Evolutionary conservation across 225 moss, liverwort and hornwort genomes (phyloP).

Genomic region (Pseudoscleropodium purum): DNA sequence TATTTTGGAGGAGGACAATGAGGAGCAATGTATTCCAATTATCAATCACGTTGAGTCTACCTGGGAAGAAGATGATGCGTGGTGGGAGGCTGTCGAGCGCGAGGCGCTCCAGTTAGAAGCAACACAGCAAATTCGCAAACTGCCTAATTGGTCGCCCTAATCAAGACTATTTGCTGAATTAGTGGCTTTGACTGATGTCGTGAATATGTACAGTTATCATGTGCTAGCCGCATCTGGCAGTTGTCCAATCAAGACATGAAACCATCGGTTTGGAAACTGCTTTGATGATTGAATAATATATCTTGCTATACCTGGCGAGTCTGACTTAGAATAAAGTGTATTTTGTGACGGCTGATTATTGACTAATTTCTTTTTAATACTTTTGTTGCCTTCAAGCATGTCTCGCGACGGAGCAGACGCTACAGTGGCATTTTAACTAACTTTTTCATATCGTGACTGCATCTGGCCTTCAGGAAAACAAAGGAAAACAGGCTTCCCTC

Average conservation of each 20-base stretch:
- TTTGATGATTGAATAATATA: not conserved
- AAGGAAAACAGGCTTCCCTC: not conserved
- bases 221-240: not conserved
- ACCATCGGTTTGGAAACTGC: not conserved
- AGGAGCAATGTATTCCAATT: not conserved
- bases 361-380: not conserved
- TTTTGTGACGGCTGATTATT: not conserved
- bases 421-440: not conserved
- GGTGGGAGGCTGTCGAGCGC: constrained; percentile 46
- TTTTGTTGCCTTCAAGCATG: not conserved
- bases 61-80: constrained; percentile 41
- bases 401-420: not conserved
- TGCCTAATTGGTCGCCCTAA: constrained; percentile 27
- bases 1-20: not conserved
- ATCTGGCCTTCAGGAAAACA: not conserved
- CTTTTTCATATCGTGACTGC: not conserved
- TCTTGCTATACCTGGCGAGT: not conserved
- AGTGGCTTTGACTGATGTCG: not conserved
- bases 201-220: not conserved
- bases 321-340: not conserved
- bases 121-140: constrained; percentile 17
- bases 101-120: constrained; percentile 29
- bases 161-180: not conserved
- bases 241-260: not conserved
- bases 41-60: not conserved